These are phyloP conservation scores for Xylaria sp. DNA, from an alignment of 2,329 filamentous ascomycete genomes.

Conservation along the genomic window DNA sequence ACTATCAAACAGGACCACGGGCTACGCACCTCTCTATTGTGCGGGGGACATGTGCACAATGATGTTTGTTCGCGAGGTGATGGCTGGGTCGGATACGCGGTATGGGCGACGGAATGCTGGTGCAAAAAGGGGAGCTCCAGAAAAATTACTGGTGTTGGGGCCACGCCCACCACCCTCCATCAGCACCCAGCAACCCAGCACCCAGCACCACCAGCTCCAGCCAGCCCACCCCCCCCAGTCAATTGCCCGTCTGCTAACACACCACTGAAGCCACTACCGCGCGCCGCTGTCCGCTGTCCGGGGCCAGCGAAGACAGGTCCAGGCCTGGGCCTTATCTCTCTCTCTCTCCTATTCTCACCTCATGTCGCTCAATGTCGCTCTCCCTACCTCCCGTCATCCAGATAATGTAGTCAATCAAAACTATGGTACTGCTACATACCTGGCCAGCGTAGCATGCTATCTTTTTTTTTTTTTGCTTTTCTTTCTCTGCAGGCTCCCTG, in stretches of 20 bases:
- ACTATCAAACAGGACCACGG: constrained; percentile 10
- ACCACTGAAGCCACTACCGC: constrained; percentile 24
- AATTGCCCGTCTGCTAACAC: constrained; percentile 13
- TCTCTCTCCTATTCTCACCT: constrained; percentile 13
- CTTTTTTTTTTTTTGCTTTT: neutral
- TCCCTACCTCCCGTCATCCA: neutral
- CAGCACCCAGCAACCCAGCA: no score
- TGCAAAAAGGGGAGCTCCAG: constrained; percentile 32
- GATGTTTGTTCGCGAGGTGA: constrained; percentile 32
- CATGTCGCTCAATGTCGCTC: neutral
- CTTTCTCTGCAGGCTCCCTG: neutral
- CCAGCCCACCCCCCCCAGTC: constrained; percentile 1
- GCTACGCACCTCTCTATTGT: constrained; percentile 32
- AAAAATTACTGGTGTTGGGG: constrained; percentile 29
- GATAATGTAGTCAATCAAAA: neutral
- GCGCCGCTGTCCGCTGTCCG: constrained; percentile 26
- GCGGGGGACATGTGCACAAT: constrained; percentile 31
- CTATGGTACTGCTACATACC: neutral
- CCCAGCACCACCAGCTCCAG: no score
- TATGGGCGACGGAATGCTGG: constrained; percentile 39
- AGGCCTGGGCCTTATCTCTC: neutral
- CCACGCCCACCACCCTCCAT: constrained; percentile 8
- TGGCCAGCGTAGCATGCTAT: neutral
- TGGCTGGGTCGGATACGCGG: constrained; percentile 36
- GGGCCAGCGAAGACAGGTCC: neutral